These are phyloP conservation scores for Fusarium phyllophilum DNA, from an alignment of 2,329 filamentous ascomycete genomes.

Conservation along the genomic window DNA sequence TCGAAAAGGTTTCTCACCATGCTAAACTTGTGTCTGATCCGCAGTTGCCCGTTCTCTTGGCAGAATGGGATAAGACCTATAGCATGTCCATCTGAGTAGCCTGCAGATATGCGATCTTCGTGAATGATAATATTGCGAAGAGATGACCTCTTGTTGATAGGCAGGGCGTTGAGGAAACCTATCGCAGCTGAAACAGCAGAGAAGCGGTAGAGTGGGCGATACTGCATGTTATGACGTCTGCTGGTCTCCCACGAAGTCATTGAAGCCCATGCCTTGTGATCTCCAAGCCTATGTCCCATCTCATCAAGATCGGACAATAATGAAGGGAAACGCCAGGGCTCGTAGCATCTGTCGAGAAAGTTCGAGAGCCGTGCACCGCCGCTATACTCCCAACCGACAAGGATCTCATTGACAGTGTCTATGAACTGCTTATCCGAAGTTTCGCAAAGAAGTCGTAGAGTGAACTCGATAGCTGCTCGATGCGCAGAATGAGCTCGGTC, in stretches of 20 bases:
- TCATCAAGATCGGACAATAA: not conserved
- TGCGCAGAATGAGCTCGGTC: not conserved
- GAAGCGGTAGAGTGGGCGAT: not conserved
- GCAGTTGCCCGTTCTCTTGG: not conserved
- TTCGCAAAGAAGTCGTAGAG: not conserved
- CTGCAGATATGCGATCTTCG: not conserved
- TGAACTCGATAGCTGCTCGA: not conserved
- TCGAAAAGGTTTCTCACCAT: not conserved
- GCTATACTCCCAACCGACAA: not conserved
- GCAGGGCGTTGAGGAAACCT: not conserved
- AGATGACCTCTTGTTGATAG: not conserved
- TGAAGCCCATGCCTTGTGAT: not conserved
- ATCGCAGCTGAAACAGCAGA: not conserved
- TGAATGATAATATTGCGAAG: not conserved
- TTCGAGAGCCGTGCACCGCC: not conserved
- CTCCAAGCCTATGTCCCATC: not conserved
- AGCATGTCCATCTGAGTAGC: not conserved
- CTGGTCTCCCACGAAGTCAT: not conserved
- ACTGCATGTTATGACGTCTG: not conserved
- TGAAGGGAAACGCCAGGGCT: not conserved
- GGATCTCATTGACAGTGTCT: rapidly evolving
- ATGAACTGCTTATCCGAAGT: not conserved
- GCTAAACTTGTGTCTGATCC: not conserved
- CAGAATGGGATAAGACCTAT: not conserved
- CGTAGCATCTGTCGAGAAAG: not conserved